These are phyloP conservation scores for Apiotrichum mycotoxinovorans DNA, from an alignment of 1,284 basidiomycete genomes.

Conservation along the genomic window DNA sequence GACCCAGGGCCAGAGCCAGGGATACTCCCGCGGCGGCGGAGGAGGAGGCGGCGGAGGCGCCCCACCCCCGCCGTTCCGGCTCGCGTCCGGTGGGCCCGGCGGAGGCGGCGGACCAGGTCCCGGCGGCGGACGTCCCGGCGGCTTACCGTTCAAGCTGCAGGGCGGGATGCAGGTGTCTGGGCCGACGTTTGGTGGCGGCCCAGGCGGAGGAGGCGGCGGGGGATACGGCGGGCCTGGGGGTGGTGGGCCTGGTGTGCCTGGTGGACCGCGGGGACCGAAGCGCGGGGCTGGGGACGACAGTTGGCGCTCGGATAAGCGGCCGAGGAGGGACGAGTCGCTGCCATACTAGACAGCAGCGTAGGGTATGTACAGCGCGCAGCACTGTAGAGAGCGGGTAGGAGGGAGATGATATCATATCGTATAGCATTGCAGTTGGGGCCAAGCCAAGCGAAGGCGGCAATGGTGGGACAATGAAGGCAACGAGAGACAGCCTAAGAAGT, in stretches of 20 bases:
- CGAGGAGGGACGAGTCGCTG: slow-evolving; percentile 3
- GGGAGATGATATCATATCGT: too few species aligned
- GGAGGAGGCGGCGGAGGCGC: neutral
- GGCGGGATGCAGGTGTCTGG: slow-evolving; percentile 2
- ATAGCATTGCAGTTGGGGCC: too few species aligned
- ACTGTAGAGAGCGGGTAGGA: too few species aligned
- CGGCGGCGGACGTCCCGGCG: neutral
- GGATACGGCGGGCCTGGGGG: neutral
- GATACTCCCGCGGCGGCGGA: neutral
- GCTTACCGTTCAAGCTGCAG: slow-evolving; percentile 14
- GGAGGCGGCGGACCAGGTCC: slow-evolving; percentile 4
- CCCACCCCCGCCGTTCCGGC: neutral
- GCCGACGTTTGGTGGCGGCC: slow-evolving; percentile 6
- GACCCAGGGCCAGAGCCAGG: neutral
- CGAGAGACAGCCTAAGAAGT: too few species aligned
- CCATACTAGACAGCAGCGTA: slow-evolving; percentile 11
- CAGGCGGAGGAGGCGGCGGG: neutral
- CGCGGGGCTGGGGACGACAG: slow-evolving; percentile 1
- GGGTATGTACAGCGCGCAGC: too few species aligned
- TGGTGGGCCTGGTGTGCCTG: neutral
- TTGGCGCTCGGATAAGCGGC: slow-evolving; percentile 13
- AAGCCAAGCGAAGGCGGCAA: too few species aligned
- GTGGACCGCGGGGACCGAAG: neutral
- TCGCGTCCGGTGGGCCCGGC: neutral
- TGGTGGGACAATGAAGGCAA: too few species aligned